Percentiles rank a stretch among this genome's conserved stretches.
These are phyloP conservation scores for Coniosporium tulheliwenetii DNA, from an alignment of 2,329 filamentous ascomycete genomes.

Conservation along the genomic window DNA sequence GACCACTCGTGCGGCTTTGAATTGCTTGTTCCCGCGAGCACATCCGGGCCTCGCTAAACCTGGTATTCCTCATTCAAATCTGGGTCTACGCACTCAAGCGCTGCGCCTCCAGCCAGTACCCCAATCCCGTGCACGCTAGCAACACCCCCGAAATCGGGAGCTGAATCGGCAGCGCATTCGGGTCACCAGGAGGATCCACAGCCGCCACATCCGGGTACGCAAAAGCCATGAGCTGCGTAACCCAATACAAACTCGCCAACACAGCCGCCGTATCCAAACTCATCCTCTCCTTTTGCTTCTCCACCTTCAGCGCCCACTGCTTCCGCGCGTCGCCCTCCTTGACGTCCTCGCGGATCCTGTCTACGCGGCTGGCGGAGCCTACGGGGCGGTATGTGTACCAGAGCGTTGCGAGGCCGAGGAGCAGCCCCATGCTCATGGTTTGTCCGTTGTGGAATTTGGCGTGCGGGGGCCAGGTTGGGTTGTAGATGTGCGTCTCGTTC, in stretches of 20 bases:
- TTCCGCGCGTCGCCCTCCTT: too few relatives aligned
- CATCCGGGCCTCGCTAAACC: too few relatives aligned
- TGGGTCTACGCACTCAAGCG: background rate
- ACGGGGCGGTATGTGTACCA: constrained; percentile 6
- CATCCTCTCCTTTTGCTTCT: too few relatives aligned
- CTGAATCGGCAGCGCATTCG: background rate
- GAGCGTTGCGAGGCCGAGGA: constrained; percentile 20
- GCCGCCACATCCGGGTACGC: background rate
- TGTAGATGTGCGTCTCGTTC: constrained; percentile 29
- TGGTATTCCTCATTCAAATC: too few relatives aligned
- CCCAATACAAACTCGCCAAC: background rate
- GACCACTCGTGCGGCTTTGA: too few relatives aligned
- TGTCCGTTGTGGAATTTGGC: constrained; percentile 38
- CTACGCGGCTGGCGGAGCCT: background rate
- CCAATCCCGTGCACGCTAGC: background rate
- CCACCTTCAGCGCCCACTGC: too few relatives aligned
- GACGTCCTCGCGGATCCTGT: background rate
- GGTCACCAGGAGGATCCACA: background rate
- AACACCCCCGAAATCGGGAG: background rate
- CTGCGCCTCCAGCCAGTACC: background rate
- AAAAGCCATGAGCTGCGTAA: background rate
- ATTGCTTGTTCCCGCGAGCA: too few relatives aligned
- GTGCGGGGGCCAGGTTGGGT: constrained; percentile 34
- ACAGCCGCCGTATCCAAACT: background rate
- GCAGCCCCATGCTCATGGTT: constrained; percentile 31